These are phyloP conservation scores for Cutaneotrichosporon spelunceum DNA, from an alignment of 1,284 basidiomycete genomes.

Conservation along the genomic window DNA sequence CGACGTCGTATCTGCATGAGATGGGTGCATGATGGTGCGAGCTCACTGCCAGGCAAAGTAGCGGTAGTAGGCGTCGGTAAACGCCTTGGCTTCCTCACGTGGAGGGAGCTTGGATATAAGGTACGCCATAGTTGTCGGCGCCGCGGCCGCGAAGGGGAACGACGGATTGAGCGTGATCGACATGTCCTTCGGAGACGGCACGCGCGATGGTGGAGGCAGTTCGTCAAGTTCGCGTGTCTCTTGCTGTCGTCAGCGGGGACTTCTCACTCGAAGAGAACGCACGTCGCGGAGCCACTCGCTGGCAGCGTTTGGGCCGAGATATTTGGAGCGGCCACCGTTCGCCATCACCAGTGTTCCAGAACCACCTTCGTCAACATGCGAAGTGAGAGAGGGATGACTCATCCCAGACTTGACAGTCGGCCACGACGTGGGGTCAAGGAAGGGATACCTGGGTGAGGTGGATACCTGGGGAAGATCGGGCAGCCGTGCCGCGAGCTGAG, in stretches of 20 bases:
- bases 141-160: slow-evolving; percentile 14
- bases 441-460: not conserved
- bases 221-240: not conserved
- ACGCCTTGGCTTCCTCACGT: slow-evolving; percentile 14
- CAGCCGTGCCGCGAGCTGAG: not conserved
- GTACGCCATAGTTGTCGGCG: not conserved
- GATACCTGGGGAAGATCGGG: not conserved
- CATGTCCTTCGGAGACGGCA: not conserved
- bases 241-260: not conserved
- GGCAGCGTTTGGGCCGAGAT: slow-evolving; percentile 15
- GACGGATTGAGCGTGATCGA: not conserved
- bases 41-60: slow-evolving; percentile 17
- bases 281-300: slow-evolving; percentile 21
- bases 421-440: not conserved
- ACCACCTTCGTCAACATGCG: not conserved
- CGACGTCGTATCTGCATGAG: slow-evolving; percentile 29
- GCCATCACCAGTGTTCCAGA: slow-evolving; percentile 16
- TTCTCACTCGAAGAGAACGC: not conserved
- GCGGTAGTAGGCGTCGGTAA: slow-evolving; percentile 23
- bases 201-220: not conserved
- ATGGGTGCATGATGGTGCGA: slow-evolving; percentile 28
- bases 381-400: not conserved
- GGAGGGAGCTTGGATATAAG: slow-evolving; percentile 15
- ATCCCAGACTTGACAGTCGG: not conserved
- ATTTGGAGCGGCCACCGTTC: slow-evolving; percentile 14